phyloP scores from a whole-genome alignment of 768 basidiomycete species.

The Trametes meyenii region DNA sequence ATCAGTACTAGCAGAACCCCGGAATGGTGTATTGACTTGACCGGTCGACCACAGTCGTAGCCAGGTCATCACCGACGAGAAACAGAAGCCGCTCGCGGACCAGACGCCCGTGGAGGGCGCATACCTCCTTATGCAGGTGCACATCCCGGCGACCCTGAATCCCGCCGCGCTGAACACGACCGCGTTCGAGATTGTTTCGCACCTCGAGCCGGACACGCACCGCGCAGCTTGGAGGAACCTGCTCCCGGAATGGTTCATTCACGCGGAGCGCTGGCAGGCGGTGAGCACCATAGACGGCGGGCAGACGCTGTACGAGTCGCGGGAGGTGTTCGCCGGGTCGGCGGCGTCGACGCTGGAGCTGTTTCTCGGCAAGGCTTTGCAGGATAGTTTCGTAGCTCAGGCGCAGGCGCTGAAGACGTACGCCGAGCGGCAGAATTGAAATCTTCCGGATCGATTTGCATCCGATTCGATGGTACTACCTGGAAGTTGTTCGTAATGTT shows the following conservation, averaged over 20 bases:
- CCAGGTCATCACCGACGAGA: constrained; percentile 48
- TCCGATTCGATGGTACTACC: too few relatives aligned
- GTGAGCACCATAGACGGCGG: constrained; percentile 51
- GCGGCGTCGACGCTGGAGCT: constrained; percentile 47
- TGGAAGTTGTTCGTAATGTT: too few relatives aligned
- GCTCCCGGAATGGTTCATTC: constrained; percentile 50
- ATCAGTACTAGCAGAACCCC: background rate
- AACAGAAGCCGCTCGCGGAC: constrained; percentile 44
- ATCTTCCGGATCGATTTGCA: too few relatives aligned
- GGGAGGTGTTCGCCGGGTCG: constrained; percentile 60
- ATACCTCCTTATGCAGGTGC: constrained; percentile 52
- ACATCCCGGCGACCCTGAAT: constrained; percentile 53
- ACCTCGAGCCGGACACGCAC: constrained; percentile 54
- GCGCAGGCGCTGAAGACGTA: constrained; percentile 58
- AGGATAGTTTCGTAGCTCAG: constrained; percentile 52
- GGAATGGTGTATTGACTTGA: background rate
- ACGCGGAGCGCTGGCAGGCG: constrained; percentile 65
- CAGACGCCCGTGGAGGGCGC: constrained; percentile 54
- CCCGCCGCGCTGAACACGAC: constrained; percentile 34
- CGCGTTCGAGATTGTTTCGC: constrained; percentile 50
- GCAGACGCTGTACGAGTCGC: constrained; percentile 65
- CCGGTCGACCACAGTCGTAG: constrained; percentile 43
- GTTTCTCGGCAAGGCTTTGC: constrained; percentile 46
- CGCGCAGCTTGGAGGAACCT: constrained; percentile 57
- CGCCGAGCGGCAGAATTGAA: constrained; percentile 38